Conservation (phyloP, 2,329 filamentous ascomycete species). For the Beauveria rudraprayagi region DNA sequence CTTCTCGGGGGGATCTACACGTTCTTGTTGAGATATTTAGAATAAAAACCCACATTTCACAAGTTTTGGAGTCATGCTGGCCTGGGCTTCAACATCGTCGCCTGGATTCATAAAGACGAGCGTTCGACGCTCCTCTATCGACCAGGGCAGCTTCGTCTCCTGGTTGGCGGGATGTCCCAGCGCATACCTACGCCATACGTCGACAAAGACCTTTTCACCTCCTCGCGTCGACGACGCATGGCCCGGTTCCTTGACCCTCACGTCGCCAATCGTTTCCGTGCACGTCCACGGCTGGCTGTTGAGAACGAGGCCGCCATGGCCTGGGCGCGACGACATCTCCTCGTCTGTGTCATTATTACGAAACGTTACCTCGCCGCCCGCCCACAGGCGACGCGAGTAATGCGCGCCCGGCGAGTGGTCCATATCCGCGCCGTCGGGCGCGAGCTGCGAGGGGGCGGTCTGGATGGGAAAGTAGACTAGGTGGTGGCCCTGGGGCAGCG, state of each 20-base stretch:
- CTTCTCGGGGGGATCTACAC: background rate
- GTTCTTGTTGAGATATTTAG: background rate
- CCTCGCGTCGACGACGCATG: slow-evolving; percentile 9
- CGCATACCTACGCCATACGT: slow-evolving; percentile 40
- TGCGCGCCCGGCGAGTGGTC: slow-evolving; percentile 65
- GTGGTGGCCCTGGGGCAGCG: slow-evolving; percentile 63
- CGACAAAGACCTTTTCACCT: slow-evolving; percentile 42
- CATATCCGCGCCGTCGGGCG: slow-evolving; percentile 77
- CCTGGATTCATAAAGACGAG: slow-evolving; percentile 41
- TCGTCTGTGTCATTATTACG: slow-evolving; percentile 13
- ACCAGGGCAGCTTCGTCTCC: slow-evolving; percentile 14
- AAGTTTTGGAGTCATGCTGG: background rate
- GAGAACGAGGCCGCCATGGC: slow-evolving; percentile 25
- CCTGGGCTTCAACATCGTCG: background rate
- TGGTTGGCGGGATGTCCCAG: slow-evolving; percentile 13
- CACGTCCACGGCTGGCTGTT: slow-evolving; percentile 35
- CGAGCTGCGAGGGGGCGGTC: slow-evolving; percentile 51
- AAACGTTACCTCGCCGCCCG: slow-evolving; percentile 65
- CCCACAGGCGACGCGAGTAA: slow-evolving; percentile 79
- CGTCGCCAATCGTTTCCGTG: slow-evolving; percentile 36
- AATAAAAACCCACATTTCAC: slow-evolving; percentile 2
- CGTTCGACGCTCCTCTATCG: slow-evolving; percentile 39
- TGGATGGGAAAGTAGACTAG: slow-evolving; percentile 79
- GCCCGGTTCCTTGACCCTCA: slow-evolving; percentile 19
- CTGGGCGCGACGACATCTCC: slow-evolving; percentile 15